Percentiles rank a stretch among this genome's conserved stretches.
phyloP scores from a whole-genome alignment of 2,329 filamentous ascomycete genomes.

The Aciculosporium take region DNA sequence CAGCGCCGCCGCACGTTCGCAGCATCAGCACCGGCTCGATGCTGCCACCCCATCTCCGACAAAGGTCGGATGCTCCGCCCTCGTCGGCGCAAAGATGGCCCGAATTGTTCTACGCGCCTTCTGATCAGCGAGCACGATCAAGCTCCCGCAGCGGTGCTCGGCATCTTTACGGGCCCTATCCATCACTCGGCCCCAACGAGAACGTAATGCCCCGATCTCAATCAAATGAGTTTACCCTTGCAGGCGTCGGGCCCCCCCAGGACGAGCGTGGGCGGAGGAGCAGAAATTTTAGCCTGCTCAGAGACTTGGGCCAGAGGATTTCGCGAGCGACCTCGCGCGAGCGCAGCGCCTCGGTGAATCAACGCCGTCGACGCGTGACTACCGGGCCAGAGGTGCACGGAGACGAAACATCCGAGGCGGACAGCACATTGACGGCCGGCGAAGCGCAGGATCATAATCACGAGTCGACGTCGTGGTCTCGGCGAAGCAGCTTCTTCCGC shows the following conservation, averaged over 20 bases:
- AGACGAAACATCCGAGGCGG: conserved; percentile 28
- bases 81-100: conserved; percentile 37
- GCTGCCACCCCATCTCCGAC: background rate
- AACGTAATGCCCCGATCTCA: conserved; percentile 25
- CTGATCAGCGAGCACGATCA: conserved; percentile 4
- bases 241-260: conserved; percentile 20
- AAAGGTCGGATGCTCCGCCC: conserved; percentile 28
- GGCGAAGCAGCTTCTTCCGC: conserved; percentile 25
- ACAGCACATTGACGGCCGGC: conserved; percentile 23
- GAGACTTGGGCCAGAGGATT: conserved; percentile 33
- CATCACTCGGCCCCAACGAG: conserved; percentile 8
- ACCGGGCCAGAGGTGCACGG: conserved; percentile 13
- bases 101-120: conserved; percentile 25
- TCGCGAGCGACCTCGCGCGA: conserved; percentile 19
- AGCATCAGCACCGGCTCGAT: background rate
- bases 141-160: conserved; percentile 7
- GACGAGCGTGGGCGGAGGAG: conserved; percentile 23
- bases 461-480: no score
- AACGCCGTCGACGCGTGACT: conserved; percentile 1
- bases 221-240: conserved; percentile 23
- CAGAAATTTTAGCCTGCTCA: conserved; percentile 33
- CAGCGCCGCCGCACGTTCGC: no score
- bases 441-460: conserved; percentile 21
- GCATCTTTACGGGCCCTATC: conserved; percentile 8
- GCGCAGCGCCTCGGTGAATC: conserved; percentile 16